Base-by-base conservation (phyloP, 2,329 filamentous ascomycete species). In the Cladosporium halotolerans region DNA sequence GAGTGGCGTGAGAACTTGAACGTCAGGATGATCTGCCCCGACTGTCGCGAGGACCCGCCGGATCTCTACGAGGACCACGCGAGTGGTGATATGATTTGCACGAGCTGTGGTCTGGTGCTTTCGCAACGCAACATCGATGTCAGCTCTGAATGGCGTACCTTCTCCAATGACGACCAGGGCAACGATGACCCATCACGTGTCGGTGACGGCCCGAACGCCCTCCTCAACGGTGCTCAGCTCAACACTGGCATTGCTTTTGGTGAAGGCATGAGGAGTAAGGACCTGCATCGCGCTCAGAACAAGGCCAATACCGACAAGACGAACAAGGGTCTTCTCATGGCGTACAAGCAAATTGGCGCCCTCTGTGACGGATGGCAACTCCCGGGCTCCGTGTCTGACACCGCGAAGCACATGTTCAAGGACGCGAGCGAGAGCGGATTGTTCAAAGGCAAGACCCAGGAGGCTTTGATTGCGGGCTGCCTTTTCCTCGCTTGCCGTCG, bases 141-240 rank as follows among this genome's bases (percentile, higher is more conserved):
- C 57, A 87, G 95, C 58, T 96, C 90, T 45, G 93, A 99, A 75
- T 99, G 93, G 93, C 89, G 93, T 68, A 99, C 93, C 1, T 99
- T 99, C 74, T 90, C 91, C 68, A 97, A 97, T 69, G 93, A 99
- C 67, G 95, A 99, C 69, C 89, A 96, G 70, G 89, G 89, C 66
- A 91, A 88, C 66, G 95, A 97, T 63, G 93, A 99, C 62, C 93
- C 95, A 4, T 96, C 90, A 55, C 93, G 93, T 89, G 92, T 99
- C 60, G 93, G 93, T 76, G 93, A 97, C 63, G 88, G 87, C 5
- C 85, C 86, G 56, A 96, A 97, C 67, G 86, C 89, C 51, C 83
- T 99, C 41, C 80, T 96, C 54, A 90, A 95, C 65, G 91, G 90
- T 53, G 86, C 89, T 59, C 90, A 96, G 73, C 83, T 96, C 43